phyloP scores from a whole-genome alignment of 495 filamentous ascomycete species.

The Penicillium angulare region DNA sequence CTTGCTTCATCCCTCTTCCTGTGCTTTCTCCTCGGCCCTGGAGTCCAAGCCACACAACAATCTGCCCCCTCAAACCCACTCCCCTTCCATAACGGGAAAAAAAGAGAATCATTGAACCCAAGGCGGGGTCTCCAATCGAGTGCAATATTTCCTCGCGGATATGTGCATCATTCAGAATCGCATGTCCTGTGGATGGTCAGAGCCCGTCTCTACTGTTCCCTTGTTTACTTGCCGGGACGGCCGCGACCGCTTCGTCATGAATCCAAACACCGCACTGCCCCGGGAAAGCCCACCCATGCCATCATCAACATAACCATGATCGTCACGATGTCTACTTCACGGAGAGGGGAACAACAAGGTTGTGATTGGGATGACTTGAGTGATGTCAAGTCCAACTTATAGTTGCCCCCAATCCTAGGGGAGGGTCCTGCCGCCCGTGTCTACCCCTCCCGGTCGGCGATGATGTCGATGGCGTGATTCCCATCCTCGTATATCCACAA shows the following conservation, averaged over 20 bases:
- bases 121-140: background rate
- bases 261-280: conserved; percentile 12
- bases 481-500: conserved; percentile 8
- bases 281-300: conserved; percentile 3
- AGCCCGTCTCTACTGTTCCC: conserved; percentile 6
- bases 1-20: conserved; percentile 17
- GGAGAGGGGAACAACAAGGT: background rate
- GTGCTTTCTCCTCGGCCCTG: conserved; percentile 9
- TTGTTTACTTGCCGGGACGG: conserved; percentile 24
- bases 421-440: background rate
- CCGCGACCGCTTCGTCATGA: conserved; percentile 29
- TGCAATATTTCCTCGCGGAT: background rate
- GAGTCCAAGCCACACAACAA: conserved; percentile 12
- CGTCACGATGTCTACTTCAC: conserved; percentile 12
- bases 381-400: background rate
- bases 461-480: conserved; percentile 30
- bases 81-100: background rate
- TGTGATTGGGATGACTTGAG: background rate
- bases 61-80: conserved; percentile 8
- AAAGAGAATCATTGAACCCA: conserved; percentile 2
- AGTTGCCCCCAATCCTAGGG: background rate
- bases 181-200: conserved; percentile 4
- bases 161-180: conserved; percentile 8
- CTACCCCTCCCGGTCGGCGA: conserved; percentile 32
- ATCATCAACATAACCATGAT: conserved; percentile 13